Conservation (phyloP, 495 filamentous ascomycete species). For the Penicillium paradoxum region DNA sequence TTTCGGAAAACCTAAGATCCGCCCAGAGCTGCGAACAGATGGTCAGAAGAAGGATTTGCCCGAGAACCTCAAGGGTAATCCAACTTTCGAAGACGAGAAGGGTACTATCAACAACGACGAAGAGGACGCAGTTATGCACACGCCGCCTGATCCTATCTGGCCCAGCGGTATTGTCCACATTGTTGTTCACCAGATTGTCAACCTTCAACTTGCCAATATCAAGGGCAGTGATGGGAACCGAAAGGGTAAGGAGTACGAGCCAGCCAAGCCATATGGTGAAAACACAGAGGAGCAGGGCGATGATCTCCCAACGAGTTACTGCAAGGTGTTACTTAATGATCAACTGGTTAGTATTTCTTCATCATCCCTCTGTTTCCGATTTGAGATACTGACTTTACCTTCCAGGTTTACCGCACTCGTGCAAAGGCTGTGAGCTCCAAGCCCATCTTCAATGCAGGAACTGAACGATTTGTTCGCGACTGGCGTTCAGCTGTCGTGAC, state of each 20-base stretch:
- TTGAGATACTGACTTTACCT: background rate
- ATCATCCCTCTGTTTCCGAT: background rate
- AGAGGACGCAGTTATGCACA: conserved; percentile 82
- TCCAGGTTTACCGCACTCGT: conserved; percentile 75
- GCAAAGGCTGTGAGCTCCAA: conserved; percentile 87
- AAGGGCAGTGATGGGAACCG: conserved; percentile 55
- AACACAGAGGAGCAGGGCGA: conserved; percentile 71
- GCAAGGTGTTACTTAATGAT: conserved; percentile 85
- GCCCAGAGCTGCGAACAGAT: conserved; percentile 75
- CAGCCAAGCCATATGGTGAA: conserved; percentile 82
- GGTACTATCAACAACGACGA: conserved; percentile 67
- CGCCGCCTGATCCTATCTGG: conserved; percentile 91
- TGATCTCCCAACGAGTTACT: conserved; percentile 81
- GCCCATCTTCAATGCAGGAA: conserved; percentile 95
- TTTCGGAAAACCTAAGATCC: conserved; percentile 83
- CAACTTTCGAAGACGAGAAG: conserved; percentile 82
- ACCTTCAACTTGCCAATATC: conserved; percentile 80
- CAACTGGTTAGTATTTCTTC: conserved; percentile 52
- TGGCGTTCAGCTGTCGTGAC: conserved; percentile 86
- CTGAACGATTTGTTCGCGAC: conserved; percentile 90
- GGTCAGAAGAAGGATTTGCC: conserved; percentile 78
- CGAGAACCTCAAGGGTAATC: conserved; percentile 61
- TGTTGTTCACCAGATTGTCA: conserved; percentile 91
- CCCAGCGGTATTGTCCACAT: conserved; percentile 80
- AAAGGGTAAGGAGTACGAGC: conserved; percentile 79